These are phyloP conservation scores for Lipomyces yamadae DNA, from an alignment of 805 yeast species.

Conservation along the genomic window DNA sequence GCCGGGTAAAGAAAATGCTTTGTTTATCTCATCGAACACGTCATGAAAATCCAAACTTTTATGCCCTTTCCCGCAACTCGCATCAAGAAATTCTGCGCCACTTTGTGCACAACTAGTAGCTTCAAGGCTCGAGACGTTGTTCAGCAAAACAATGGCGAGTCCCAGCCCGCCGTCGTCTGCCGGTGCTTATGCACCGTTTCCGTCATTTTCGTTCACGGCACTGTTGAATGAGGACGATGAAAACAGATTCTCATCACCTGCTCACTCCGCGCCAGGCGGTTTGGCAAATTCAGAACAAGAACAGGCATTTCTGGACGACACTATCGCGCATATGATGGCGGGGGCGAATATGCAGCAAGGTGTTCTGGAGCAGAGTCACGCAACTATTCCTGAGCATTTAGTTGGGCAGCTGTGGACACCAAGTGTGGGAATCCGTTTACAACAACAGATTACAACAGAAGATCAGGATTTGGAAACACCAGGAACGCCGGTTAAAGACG, in stretches of 20 bases:
- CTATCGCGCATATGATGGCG: conserved; percentile 19
- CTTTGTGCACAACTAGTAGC: background rate
- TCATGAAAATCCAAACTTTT: no score
- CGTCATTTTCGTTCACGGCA: conserved; percentile 33
- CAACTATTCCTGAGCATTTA: conserved; percentile 6
- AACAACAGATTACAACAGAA: background rate
- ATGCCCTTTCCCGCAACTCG: conserved; percentile 21
- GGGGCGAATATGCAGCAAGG: background rate
- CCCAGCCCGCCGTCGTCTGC: background rate
- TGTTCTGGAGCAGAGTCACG: background rate
- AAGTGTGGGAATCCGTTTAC: conserved; percentile 1
- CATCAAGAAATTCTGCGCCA: background rate
- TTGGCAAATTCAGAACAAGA: conserved; percentile 14
- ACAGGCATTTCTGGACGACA: conserved; percentile 23
- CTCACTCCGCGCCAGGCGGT: background rate
- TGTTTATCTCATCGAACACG: background rate
- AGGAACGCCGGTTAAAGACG: background rate
- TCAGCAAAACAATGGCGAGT: background rate
- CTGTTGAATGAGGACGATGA: conserved; percentile 18
- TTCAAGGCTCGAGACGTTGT: background rate
- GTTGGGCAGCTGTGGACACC: conserved; percentile 14
- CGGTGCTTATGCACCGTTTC: conserved; percentile 24
- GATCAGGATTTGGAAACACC: background rate
- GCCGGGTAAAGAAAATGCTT: background rate
- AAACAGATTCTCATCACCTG: background rate